Evolutionary conservation across 441 rosid genomes (phyloP).

Genomic region (Adansonia rubrostipa): DNA sequence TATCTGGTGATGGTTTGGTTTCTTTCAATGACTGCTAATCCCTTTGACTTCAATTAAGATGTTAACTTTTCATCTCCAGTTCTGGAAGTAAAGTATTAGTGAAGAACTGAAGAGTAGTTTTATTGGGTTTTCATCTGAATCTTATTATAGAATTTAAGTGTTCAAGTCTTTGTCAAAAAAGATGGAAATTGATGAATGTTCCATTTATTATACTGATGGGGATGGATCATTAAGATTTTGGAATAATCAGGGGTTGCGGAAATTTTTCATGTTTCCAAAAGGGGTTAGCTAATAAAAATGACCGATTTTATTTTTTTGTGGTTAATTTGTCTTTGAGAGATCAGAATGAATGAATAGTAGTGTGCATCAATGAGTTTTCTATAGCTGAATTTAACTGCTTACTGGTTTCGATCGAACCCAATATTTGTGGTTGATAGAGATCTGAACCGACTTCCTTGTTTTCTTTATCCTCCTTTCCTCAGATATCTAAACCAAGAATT

Average conservation of each 20-base stretch:
- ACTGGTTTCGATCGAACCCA: constrained; percentile 3
- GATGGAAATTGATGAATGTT: constrained; percentile 12
- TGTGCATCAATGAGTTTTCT: neutral
- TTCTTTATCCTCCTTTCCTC: constrained; percentile 18
- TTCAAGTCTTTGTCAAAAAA: neutral
- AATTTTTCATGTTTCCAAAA: neutral
- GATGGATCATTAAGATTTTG: constrained; percentile 5
- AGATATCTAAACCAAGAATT: constrained; percentile 30
- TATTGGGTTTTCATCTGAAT: neutral
- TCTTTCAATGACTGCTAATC: neutral
- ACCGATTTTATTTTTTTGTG: neutral
- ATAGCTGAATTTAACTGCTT: neutral
- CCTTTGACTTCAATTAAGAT: neutral
- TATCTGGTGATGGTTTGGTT: neutral
- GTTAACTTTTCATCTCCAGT: neutral
- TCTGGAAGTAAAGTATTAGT: neutral
- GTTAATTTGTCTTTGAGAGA: neutral
- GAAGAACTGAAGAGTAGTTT: neutral
- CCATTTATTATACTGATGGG: neutral
- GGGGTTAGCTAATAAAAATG: neutral
- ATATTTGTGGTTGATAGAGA: constrained; percentile 2
- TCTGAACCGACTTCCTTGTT: neutral
- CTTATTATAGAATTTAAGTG: neutral
- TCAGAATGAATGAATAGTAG: neutral
- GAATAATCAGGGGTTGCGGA: neutral